phyloP scores from a whole-genome alignment of 2,329 filamentous ascomycete species.

The Aspergillus pseudoviridinutans region DNA sequence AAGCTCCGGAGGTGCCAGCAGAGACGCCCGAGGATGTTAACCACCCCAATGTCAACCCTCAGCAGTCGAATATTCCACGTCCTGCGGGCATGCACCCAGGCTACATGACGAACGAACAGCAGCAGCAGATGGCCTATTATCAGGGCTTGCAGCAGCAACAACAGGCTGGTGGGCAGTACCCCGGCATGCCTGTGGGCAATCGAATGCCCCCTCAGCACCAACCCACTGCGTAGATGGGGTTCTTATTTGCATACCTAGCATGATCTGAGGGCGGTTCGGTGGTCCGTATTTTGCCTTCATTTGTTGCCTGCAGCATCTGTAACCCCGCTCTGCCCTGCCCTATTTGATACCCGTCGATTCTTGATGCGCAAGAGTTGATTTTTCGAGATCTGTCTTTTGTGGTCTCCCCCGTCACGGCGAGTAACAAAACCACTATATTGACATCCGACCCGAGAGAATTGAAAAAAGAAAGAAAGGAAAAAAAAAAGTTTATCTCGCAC shows the following conservation, averaged over 20 bases:
- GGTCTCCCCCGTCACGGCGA: slow-evolving; percentile 10
- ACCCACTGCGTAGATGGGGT: slow-evolving; percentile 61
- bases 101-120: slow-evolving; percentile 62
- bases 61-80: slow-evolving; percentile 62
- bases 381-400: slow-evolving; percentile 13
- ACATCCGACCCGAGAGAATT: slow-evolving; percentile 12
- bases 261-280: slow-evolving; percentile 20
- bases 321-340: slow-evolving; percentile 23
- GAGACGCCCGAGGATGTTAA: slow-evolving; percentile 89
- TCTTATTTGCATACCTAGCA: slow-evolving; percentile 9
- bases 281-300: slow-evolving; percentile 24
- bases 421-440: slow-evolving; percentile 9
- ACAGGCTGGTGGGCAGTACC: slow-evolving; percentile 64
- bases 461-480: slow-evolving; percentile 16
- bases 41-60: slow-evolving; percentile 69
- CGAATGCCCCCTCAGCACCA: slow-evolving; percentile 80
- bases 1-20: slow-evolving; percentile 65
- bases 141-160: slow-evolving; percentile 73
- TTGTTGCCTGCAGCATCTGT: slow-evolving; percentile 20
- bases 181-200: slow-evolving; percentile 67
- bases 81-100: slow-evolving; percentile 67
- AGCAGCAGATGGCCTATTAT: slow-evolving; percentile 77
- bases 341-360: slow-evolving; percentile 37
- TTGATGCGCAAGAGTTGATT: slow-evolving; percentile 21
- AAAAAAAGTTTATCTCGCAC: slow-evolving; percentile 16